Base-by-base conservation (phyloP, 1,284 basidiomycete genomes). In the Rhodotorula sp. region DNA sequence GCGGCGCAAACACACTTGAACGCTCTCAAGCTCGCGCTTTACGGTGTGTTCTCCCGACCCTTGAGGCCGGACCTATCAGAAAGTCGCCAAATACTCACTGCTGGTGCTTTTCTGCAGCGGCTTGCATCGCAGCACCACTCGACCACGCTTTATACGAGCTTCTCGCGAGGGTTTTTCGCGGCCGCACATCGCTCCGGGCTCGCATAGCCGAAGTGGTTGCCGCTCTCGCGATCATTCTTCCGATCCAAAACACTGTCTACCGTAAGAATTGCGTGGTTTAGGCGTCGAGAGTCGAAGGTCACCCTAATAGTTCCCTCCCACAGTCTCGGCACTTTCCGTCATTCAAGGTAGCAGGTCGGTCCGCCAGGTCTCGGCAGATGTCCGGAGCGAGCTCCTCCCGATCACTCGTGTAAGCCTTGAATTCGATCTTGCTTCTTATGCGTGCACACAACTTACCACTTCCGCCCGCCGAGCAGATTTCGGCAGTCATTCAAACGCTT, bases 81-180 rank as follows among this genome's bases (percentile, higher is more conserved):
- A n/a, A 26, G 34, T 19, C 23, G 28, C 21, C n/a, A 38, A 12
- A 12, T 56, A 18, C 55, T 31, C 10, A 43, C 10, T 43, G 10
- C 38, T 43, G 38, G 12, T 43, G 23, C 26, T 31, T 21, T 5
- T 31, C 2, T 5, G 15, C 48, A 64, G 63, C 56, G 21, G 15
- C 19, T 23, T 19, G 58, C 28, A 26, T 64, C 8, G 63, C 56
- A 23, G 63, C 63, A 6, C 63, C 63, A n/a, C 56, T 64, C 23
- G 63, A 64, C 23, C 63, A 64, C 31, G 34, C 23, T 56, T 47
- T 64, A 16, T 64, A 58, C 34, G 14, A 19, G 43, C 55, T 64
- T 2, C 63, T 58, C 48, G 56, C 28, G 3, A 56, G 63, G 23
- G 28, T 34, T 18, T 64, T 64, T 14, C 21, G n/a, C 12, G 63